Percentiles rank a stretch among this genome's conserved stretches.
phyloP scores from a whole-genome alignment of 176 grass and related monocot species.

The Triticum monococcum region DNA sequence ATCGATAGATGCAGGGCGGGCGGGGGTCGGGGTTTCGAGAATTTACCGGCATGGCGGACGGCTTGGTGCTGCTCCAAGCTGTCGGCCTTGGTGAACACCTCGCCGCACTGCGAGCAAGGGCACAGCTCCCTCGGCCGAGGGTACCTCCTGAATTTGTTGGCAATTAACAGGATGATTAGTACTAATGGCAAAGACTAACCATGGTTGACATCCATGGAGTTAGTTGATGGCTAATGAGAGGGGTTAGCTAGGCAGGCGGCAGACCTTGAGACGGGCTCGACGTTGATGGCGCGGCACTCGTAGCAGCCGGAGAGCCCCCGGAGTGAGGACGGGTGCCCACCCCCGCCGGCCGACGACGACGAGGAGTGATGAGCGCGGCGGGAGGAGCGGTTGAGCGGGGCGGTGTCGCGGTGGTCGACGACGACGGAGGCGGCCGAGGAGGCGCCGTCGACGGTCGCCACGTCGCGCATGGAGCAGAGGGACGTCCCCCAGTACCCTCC shows the following conservation, averaged over 20 bases:
- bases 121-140: constrained; percentile 67
- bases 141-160: constrained; percentile 46
- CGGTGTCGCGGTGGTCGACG: constrained; percentile 36
- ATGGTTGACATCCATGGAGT: not conserved
- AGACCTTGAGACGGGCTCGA: constrained; percentile 70
- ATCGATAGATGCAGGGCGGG: not conserved
- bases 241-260: not conserved
- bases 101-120: constrained; percentile 72
- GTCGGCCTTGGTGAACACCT: constrained; percentile 86
- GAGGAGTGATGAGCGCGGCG: constrained; percentile 37
- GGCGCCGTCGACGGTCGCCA: constrained; percentile 43
- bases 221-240: not conserved
- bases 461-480: constrained; percentile 71
- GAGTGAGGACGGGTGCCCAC: constrained; percentile 34
- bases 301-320: constrained; percentile 73
- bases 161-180: not conserved
- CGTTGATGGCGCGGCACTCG: constrained; percentile 85
- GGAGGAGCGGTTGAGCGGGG: constrained; percentile 27
- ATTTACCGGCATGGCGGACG: constrained; percentile 72
- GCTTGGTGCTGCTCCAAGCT: constrained; percentile 86
- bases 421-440: constrained; percentile 39
- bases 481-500: constrained; percentile 35
- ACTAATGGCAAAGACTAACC: too few relatives aligned
- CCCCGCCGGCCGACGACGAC: not conserved
- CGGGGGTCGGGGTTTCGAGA: not conserved